Evolutionary conservation across 2,329 filamentous ascomycete genomes (phyloP).

Genomic region (Sarocladiaceae sp.): DNA sequence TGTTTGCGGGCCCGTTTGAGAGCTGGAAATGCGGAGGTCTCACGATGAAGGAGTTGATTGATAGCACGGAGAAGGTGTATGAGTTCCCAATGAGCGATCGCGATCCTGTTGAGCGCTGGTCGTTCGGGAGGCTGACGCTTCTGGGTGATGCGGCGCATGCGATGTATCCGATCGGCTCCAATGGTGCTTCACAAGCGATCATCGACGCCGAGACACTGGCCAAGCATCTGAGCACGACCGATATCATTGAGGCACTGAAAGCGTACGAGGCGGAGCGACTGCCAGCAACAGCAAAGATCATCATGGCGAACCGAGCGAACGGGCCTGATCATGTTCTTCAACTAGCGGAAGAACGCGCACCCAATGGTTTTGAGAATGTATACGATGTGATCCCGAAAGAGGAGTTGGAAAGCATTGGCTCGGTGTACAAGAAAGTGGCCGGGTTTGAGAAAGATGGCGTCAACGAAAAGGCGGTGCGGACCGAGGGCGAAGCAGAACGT

Average conservation of each 20-base stretch:
- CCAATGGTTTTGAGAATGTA: constrained; percentile 1
- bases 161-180: constrained; percentile 7
- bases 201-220: constrained; percentile 8
- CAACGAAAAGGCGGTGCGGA: not conserved
- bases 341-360: constrained; percentile 2
- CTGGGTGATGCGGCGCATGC: constrained; percentile 6
- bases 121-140: not conserved
- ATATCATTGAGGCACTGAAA: not conserved
- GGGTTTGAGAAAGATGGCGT: constrained; percentile 4
- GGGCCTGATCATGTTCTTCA: constrained; percentile 2
- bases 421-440: constrained; percentile 5
- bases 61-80: constrained; percentile 3
- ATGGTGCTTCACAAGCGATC: constrained; percentile 5
- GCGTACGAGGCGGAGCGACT: constrained; percentile 5
- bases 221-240: not conserved
- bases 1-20: not conserved
- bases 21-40: constrained; percentile 1
- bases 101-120: constrained; percentile 3
- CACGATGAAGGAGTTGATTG: constrained; percentile 1
- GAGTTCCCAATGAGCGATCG: constrained; percentile 9
- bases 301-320: constrained; percentile 7
- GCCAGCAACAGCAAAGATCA: constrained; percentile 3
- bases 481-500: not conserved
- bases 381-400: constrained; percentile 6
- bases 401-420: constrained; percentile 4